Base-by-base conservation (phyloP, 345 rosid species). In the Crucihimalaya himalaica region DNA sequence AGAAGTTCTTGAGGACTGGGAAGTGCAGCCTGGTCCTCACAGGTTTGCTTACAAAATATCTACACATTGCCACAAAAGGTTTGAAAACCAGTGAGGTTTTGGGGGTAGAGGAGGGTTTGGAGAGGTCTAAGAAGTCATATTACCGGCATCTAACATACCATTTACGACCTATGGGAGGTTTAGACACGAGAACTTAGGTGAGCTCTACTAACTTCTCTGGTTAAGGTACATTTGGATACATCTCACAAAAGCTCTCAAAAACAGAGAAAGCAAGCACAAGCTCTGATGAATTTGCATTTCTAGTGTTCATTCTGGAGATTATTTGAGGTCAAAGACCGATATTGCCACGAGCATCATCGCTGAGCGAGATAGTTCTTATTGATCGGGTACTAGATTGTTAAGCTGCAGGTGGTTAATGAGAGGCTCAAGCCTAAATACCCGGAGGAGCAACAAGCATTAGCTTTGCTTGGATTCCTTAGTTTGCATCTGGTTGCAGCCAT, bases 191-290 rank as follows among this genome's bases (percentile, higher is more conserved):
- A 31, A 31, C 25, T 31, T 31, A 31, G 34, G 34, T 31, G 8
- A 39, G n/a, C 47, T 43, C 3, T 43, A 43, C 19, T 43, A 15
- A 43, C 19, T 43, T 43, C n/a, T 5, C 19, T n/a, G 8, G 47
- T 43, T 15, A 15, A 42, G 47, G 16, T n/a, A 43, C 18, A n/a
- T 43, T 45, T 45, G 21, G 92, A 35, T 87, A 86, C 32, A 78
- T 87, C 25, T 90, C 89, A 0, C 89, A 88, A 0, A 10, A 48
- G 10, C 4, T 45, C 11, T 45, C 10, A 23, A 82, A 89, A 8
- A 81, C 85, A 0, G 89, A 89, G 8, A 86, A 82, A 83, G 79
- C 86, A 23, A 82, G 87, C 1, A 62, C 87, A 32, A 32, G 35
- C 35, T 32, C 35, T 32, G 35, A 8, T 32, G 35, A 7, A 32